A percentile compares a stretch with the other conserved stretches of the same genome.
Conservation (phyloP, 2,329 filamentous ascomycete genomes). For the Colletotrichum cordylinicola region DNA sequence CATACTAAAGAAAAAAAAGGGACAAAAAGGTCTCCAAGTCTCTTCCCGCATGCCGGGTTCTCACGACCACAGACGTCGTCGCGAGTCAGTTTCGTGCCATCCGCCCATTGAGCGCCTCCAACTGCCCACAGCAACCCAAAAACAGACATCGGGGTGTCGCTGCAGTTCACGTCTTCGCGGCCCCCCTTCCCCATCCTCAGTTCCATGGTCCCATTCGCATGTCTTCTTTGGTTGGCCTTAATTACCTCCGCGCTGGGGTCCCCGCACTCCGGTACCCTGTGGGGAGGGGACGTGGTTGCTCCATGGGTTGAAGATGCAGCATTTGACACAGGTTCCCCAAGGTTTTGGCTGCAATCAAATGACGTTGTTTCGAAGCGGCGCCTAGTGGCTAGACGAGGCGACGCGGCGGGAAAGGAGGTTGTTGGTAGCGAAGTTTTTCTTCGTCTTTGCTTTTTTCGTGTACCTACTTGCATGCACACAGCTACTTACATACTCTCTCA, state of each 20-base stretch:
- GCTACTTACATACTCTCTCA: not conserved
- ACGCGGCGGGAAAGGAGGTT: not conserved
- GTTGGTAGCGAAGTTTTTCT: not conserved
- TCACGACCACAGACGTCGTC: not conserved
- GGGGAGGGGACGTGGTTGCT: not conserved
- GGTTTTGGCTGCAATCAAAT: slow-evolving; percentile 7
- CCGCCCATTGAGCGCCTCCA: not conserved
- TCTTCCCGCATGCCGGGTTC: not conserved
- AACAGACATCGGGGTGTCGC: not conserved
- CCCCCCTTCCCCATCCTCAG: not conserved
- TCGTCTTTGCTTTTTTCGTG: not conserved
- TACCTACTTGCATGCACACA: not conserved
- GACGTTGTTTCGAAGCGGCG: slow-evolving; percentile 2
- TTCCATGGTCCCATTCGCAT: not conserved
- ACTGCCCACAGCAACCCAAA: not conserved
- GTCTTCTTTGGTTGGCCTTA: not conserved
- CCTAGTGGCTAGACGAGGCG: not conserved
- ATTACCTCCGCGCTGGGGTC: slow-evolving; percentile 17
- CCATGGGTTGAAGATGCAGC: slow-evolving; percentile 1
- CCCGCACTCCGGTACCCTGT: slow-evolving; percentile 6
- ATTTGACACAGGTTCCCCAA: slow-evolving; percentile 9
- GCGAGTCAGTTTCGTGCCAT: slow-evolving; percentile 4
- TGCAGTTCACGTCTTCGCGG: not conserved
- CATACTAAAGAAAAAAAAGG: not conserved
- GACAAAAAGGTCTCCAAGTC: not conserved